Base-by-base conservation (phyloP, 73 alveolate genomes). In the Tetrahymena borealis region DNA sequence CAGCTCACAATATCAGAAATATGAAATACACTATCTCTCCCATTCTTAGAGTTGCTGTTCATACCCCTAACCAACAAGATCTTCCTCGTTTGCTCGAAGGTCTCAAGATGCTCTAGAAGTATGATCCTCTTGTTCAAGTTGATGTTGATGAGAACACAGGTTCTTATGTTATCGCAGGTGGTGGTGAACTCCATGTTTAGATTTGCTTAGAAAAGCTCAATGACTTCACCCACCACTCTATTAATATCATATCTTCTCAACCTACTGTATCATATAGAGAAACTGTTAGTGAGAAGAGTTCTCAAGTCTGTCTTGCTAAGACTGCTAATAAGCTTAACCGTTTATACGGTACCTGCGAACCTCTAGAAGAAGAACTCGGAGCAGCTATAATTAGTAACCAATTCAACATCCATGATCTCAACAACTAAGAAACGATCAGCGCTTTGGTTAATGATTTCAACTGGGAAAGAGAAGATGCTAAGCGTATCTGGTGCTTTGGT, bases 401-500 rank as follows among this genome's bases (percentile, higher is more conserved):
- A 77, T n/a, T 78, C 94, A 11, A 60, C 94, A 40, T 79, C 97
- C 16, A 91, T 43, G 90, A 91, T n/a, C n/a, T 91, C 7, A 96
- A 96, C 78, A 96, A 96, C 90, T 94, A 96, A 78, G 93, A 43
- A 39, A 91, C 95, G 33, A 91, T 97, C 92, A 94, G 90, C 79
- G 78, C 79, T 32, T 38, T 91, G 33, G 12, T 36, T 90, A 78
- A 39, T 38, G 33, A 79, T 16, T 33, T 39, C 90, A 79, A 77
- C 32, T 92, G 94, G 97, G 97, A 96, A 92, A 92, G 42, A 32
- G 33, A 92, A 42, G 99, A 96, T 92, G 93, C 97, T 39, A 90
- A 93, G 79, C 96, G 94, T 91, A 94, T 98, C n/a, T 97, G 99
- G 99, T 79, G 97, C 78, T 98, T 96, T 91, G 99, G 99, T 24